A percentile compares a stretch with the other conserved stretches of the same genome.
These are phyloP conservation scores for Bonia amplexicaulis DNA, from an alignment of 176 grass and related monocot species.

Conservation along the genomic window DNA sequence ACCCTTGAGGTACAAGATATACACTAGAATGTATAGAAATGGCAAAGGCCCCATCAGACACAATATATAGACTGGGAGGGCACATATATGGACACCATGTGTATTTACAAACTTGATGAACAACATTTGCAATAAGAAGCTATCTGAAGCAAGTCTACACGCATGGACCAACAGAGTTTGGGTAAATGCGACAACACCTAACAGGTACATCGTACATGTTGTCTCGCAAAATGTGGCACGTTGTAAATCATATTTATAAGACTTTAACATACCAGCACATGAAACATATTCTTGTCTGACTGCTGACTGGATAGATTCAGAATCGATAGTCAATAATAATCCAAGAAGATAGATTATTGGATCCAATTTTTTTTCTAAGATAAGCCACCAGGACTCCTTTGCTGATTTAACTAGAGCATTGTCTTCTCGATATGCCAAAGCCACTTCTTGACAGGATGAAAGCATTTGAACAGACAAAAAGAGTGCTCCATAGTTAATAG, in stretches of 20 bases:
- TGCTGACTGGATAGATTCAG: slow-evolving; percentile 19
- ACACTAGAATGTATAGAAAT: not conserved
- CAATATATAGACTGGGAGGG: not conserved
- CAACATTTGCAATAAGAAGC: not conserved
- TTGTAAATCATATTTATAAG: slow-evolving; percentile 9
- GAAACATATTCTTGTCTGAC: slow-evolving; percentile 41
- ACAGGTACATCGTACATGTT: not conserved
- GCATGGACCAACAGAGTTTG: slow-evolving; percentile 1
- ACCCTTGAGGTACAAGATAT: not conserved
- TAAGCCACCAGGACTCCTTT: slow-evolving; percentile 59
- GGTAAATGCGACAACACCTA: not conserved
- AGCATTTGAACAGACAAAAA: slow-evolving; percentile 85
- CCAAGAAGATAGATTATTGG: slow-evolving; percentile 42
- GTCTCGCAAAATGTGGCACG: not conserved
- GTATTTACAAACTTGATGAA: not conserved
- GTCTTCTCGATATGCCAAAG: slow-evolving; percentile 38
- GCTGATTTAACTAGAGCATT: slow-evolving; percentile 43
- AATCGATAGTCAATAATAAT: slow-evolving; percentile 30
- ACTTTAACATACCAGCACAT: slow-evolving; percentile 50
- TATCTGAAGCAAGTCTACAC: not conserved
- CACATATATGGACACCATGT: not conserved
- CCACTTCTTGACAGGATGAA: slow-evolving; percentile 69
- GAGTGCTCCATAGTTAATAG: slow-evolving; percentile 65
- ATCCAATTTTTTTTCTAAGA: slow-evolving; percentile 49
- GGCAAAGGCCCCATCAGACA: not conserved